These are phyloP conservation scores for Lotmaria passim DNA, from an alignment of 208 protist species.

Conservation along the genomic window DNA sequence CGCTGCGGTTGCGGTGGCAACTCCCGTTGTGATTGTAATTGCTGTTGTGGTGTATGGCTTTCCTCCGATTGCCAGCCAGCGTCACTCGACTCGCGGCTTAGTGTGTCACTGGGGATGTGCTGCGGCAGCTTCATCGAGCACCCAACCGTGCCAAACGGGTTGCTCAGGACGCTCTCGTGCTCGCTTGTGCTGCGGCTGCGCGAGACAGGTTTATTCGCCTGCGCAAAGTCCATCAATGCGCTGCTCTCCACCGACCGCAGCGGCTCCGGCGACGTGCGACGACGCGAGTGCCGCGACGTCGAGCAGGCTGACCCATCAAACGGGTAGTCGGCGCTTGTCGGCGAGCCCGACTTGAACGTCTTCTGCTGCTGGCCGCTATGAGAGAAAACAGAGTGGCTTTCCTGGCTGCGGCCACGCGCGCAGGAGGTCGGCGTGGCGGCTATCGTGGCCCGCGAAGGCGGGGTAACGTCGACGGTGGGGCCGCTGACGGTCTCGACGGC, in stretches of 20 bases:
- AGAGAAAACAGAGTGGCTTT: slow-evolving; percentile 3
- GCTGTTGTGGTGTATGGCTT: neutral
- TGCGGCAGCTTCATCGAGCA: slow-evolving; percentile 26
- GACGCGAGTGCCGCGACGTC: slow-evolving; percentile 6
- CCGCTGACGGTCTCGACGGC: slow-evolving; percentile 5
- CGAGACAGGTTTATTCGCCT: slow-evolving; percentile 5
- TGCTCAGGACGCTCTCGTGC: slow-evolving; percentile 31
- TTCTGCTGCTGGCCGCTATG: slow-evolving; percentile 12
- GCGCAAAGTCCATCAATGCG: neutral
- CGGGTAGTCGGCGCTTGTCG: slow-evolving; percentile 1
- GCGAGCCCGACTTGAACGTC: slow-evolving; percentile 4
- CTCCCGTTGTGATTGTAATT: neutral
- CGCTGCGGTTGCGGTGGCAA: neutral
- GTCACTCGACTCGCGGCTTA: slow-evolving; percentile 14
- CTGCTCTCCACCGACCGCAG: slow-evolving; percentile 9
- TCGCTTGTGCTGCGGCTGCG: slow-evolving; percentile 30
- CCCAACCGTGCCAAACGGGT: slow-evolving; percentile 1
- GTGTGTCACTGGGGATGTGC: slow-evolving; percentile 15
- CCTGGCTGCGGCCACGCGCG: slow-evolving; percentile 6
- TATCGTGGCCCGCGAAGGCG: neutral
- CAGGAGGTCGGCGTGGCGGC: neutral
- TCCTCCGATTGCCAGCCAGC: slow-evolving; percentile 8
- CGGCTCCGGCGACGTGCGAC: slow-evolving; percentile 22
- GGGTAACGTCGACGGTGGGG: slow-evolving; percentile 9
- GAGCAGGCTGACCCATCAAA: neutral